These are phyloP conservation scores for Antitrichia curtipendula DNA, from an alignment of 225 moss, liverwort and hornwort genomes.

Conservation along the genomic window DNA sequence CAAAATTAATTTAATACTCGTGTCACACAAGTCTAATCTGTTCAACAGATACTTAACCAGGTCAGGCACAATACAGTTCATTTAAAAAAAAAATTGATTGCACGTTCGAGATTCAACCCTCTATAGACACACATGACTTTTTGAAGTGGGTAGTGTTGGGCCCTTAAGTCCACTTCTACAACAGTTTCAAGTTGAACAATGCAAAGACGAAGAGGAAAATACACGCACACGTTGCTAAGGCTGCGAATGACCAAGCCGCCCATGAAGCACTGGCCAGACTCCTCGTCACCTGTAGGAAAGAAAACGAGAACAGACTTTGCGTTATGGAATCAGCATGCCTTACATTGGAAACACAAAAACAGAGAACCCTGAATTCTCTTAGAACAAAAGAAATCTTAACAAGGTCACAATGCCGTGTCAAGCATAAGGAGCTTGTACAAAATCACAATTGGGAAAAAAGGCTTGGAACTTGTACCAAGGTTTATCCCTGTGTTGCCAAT, in stretches of 20 bases:
- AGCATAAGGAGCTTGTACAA: not conserved
- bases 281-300: conserved; percentile 64
- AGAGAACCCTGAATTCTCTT: not conserved
- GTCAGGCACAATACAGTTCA: not conserved
- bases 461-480: conserved; percentile 24
- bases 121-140: not conserved
- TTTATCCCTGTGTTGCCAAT: conserved; percentile 97
- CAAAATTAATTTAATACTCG: not conserved
- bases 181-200: not conserved
- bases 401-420: not conserved
- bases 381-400: not conserved
- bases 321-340: not conserved
- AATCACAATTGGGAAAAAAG: not conserved
- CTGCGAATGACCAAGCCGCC: conserved; percentile 76
- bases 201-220: not conserved
- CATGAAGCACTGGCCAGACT: conserved; percentile 69
- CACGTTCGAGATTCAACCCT: not conserved
- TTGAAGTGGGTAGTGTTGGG: not conserved
- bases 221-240: conserved; percentile 53
- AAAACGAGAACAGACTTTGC: not conserved
- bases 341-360: not conserved
- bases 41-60: not conserved
- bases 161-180: not conserved
- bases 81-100: not conserved
- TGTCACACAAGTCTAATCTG: not conserved